Conservation (phyloP, 768 basidiomycete genomes). For the Russula griseocarnosa region DNA sequence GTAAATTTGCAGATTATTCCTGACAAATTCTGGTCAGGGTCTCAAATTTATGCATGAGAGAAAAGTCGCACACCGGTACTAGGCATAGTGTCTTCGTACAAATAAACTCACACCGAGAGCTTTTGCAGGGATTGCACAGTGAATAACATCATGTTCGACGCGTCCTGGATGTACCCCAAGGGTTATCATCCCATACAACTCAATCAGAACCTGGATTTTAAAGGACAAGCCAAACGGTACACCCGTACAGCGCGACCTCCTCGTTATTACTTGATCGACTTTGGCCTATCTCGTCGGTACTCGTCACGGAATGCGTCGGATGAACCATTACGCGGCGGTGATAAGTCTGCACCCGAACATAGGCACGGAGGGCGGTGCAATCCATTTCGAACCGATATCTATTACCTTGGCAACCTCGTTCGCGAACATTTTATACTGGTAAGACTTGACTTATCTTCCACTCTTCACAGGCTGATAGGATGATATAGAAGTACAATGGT, state of each 20-base stretch:
- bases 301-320: conserved; percentile 21
- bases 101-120: neutral
- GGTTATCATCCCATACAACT: conserved; percentile 11
- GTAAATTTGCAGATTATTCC: neutral
- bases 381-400: conserved; percentile 32
- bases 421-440: conserved; percentile 23
- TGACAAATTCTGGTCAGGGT: conserved; percentile 13
- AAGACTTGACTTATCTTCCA: neutral
- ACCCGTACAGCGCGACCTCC: conserved; percentile 31
- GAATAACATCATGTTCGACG: conserved; percentile 25
- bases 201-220: conserved; percentile 8
- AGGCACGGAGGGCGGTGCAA: conserved; percentile 13
- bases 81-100: neutral
- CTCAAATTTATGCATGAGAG: conserved; percentile 7
- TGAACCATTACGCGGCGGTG: conserved; percentile 29
- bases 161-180: conserved; percentile 17
- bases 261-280: conserved; percentile 34
- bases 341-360: conserved; percentile 32
- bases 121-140: conserved; percentile 12
- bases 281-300: conserved; percentile 31
- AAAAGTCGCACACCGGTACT: conserved; percentile 21
- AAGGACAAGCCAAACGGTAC: conserved; percentile 20
- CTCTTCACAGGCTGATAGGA: neutral
- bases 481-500: conserved; percentile 25
- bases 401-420: conserved; percentile 31